A percentile compares a stretch with the other conserved stretches of the same genome.
Evolutionary conservation across 2,329 filamentous ascomycete species (phyloP).

Genomic region (Coccinonectria pachysandricola): DNA sequence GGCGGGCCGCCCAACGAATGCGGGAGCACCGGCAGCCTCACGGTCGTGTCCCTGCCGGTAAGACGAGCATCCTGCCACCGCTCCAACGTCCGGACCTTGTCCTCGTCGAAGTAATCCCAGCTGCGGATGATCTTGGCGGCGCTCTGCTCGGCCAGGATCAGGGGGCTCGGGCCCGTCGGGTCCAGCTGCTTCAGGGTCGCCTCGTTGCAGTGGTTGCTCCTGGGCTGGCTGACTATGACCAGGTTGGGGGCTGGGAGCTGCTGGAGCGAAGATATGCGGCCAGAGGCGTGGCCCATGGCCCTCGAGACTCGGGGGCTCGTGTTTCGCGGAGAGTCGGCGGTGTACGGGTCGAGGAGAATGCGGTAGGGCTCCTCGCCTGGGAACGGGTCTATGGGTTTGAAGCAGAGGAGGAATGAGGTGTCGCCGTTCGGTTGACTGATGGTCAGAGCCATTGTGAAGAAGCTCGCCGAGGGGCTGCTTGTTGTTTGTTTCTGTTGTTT

Average conservation of each 20-base stretch:
- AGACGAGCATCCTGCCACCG: slow-evolving; percentile 34
- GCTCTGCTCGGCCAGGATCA: slow-evolving; percentile 55
- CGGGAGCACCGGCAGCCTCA: slow-evolving; percentile 43
- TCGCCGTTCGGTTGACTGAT: slow-evolving; percentile 55
- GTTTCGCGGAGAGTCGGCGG: slow-evolving; percentile 49
- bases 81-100: slow-evolving; percentile 34
- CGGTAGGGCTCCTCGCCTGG: slow-evolving; percentile 40
- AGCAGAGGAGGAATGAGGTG: slow-evolving; percentile 54
- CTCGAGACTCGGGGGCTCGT: slow-evolving; percentile 51
- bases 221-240: slow-evolving; percentile 35
- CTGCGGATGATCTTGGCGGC: slow-evolving; percentile 54
- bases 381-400: slow-evolving; percentile 38
- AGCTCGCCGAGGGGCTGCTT: too few relatives aligned
- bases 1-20: slow-evolving; percentile 38
- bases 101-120: slow-evolving; percentile 57
- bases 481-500: too few relatives aligned
- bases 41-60: slow-evolving; percentile 23
- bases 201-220: slow-evolving; percentile 60
- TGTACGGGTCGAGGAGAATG: slow-evolving; percentile 64
- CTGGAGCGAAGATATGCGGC: slow-evolving; percentile 43
- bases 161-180: slow-evolving; percentile 38
- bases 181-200: slow-evolving; percentile 56
- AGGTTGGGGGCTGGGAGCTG: slow-evolving; percentile 34
- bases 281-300: slow-evolving; percentile 41
- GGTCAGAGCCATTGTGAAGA: slow-evolving; percentile 48